Base-by-base conservation (phyloP, 352 stramenopile genomes). In the Peronospora destructor region DNA sequence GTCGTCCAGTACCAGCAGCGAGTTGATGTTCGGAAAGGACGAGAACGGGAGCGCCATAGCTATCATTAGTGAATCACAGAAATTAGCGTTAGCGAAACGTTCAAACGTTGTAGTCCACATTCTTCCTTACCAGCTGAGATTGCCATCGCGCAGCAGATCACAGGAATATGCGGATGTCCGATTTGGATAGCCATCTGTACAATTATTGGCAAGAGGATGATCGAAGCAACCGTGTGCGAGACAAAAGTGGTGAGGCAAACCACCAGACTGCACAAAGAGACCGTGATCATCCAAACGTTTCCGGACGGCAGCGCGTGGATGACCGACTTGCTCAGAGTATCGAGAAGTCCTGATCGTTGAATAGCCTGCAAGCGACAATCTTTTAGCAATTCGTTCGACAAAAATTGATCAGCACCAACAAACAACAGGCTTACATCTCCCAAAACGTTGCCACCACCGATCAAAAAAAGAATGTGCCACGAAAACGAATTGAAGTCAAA, bases 401-500 rank as follows among this genome's bases (percentile, higher is more conserved):
- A 4, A 9, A 52, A 14, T 12, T n/a, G 38, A 16, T 44, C 11
- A 7, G 12, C 6, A 34, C 12, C 25, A 38, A 3, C 0, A 47
- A 55, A 28, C 19, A 30, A 42, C 0, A 33, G 5, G 47, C 76
- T 48, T 66, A 92, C 85, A 69, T 95, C 87, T 39, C 88, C 88
- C 12, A 97, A 61, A 6, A 97, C 87, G 54, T 95, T 96, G 56
- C 87, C 85, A 25, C 88, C 88, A 7, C 87, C 88, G 25, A 97
- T 94, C 14, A 97, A 58, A 53, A 96, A 96, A 10, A 97, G 66
- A 49, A 94, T 96, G 56, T 97, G 88, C 88, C 88, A 97, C 12
- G 85, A 95, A 49, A 97, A 95, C 39, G 82, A 95, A 54, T 97
- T 96, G 54, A 97, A 95, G 63, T 97, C 88, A 25, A 96, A 92